phyloP scores from a whole-genome alignment of 1,139 yeast genomes.

The Zygosaccharomyces pseudobailii region DNA sequence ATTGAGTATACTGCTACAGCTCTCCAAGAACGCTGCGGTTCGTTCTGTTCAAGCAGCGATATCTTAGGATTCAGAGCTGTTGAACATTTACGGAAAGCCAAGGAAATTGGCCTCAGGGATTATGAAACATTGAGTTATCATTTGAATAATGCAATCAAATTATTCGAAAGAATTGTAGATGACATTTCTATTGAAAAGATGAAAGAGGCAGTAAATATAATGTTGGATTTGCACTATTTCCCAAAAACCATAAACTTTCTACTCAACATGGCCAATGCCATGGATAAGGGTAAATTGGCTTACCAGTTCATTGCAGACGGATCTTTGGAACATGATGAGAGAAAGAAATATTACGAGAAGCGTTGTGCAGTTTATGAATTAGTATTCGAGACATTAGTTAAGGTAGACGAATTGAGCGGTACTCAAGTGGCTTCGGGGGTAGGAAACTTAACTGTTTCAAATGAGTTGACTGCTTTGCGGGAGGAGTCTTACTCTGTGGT shows the following conservation, averaged over 20 bases:
- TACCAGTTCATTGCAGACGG: constrained; percentile 51
- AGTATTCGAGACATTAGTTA: constrained; percentile 67
- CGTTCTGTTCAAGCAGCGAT: constrained; percentile 91
- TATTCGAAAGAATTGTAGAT: constrained; percentile 78
- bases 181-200: constrained; percentile 74
- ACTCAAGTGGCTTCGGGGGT: constrained; percentile 10
- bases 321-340: constrained; percentile 44
- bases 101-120: constrained; percentile 65
- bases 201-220: constrained; percentile 72
- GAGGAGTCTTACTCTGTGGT: constrained; percentile 73
- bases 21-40: constrained; percentile 88
- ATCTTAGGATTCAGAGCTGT: constrained; percentile 91
- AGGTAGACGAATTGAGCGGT: constrained; percentile 64
- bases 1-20: constrained; percentile 87
- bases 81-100: constrained; percentile 85
- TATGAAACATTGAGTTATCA: constrained; percentile 66
- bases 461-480: constrained; percentile 56
- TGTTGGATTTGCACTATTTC: constrained; percentile 71
- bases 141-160: constrained; percentile 65
- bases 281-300: constrained; percentile 58
- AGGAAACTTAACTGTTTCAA: constrained; percentile 24
- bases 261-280: constrained; percentile 66
- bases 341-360: constrained; percentile 41
- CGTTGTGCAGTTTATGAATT: constrained; percentile 63
- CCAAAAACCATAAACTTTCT: constrained; percentile 85